Percentiles rank a stretch among this genome's conserved stretches.
Evolutionary conservation across 1,284 basidiomycete genomes (phyloP).

Genomic region (Pisolithus thermaeus): DNA sequence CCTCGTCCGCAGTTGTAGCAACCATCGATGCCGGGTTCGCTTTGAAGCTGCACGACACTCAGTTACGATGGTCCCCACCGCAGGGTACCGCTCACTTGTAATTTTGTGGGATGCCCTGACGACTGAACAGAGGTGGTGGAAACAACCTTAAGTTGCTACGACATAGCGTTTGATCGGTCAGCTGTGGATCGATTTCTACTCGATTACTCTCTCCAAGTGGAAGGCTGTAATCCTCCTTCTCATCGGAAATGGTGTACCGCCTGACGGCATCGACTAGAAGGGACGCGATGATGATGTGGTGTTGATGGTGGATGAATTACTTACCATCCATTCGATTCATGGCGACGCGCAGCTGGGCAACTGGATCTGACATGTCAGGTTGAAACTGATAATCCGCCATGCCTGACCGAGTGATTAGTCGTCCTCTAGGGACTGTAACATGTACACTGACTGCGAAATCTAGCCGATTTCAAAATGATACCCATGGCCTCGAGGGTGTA

Average conservation of each 20-base stretch:
- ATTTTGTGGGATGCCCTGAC: slow-evolving; percentile 68
- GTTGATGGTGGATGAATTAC: slow-evolving; percentile 8
- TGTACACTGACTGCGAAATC: slow-evolving; percentile 76
- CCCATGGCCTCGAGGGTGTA: slow-evolving; percentile 80
- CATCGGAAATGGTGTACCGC: slow-evolving; percentile 59
- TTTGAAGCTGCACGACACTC: slow-evolving; percentile 55
- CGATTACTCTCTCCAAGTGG: slow-evolving; percentile 20
- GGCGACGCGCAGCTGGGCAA: slow-evolving; percentile 61
- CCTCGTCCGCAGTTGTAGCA: slow-evolving; percentile 58
- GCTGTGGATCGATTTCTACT: slow-evolving; percentile 33
- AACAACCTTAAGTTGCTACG: slow-evolving; percentile 64
- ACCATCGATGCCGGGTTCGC: slow-evolving; percentile 68
- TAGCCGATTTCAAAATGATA: slow-evolving; percentile 71
- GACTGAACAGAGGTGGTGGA: slow-evolving; percentile 80
- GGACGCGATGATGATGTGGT: neutral
- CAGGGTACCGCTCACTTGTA: slow-evolving; percentile 53
- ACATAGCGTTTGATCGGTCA: slow-evolving; percentile 12
- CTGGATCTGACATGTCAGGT: slow-evolving; percentile 64
- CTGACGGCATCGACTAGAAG: slow-evolving; percentile 64
- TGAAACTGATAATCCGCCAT: slow-evolving; percentile 92
- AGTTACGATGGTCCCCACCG: neutral
- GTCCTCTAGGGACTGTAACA: neutral
- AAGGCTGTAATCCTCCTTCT: slow-evolving; percentile 57
- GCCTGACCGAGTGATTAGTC: slow-evolving; percentile 38
- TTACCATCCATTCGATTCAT: slow-evolving; percentile 80